Evolutionary conservation across 2,329 filamentous ascomycete genomes (phyloP).

Genomic region (Remersonia thermophila): DNA sequence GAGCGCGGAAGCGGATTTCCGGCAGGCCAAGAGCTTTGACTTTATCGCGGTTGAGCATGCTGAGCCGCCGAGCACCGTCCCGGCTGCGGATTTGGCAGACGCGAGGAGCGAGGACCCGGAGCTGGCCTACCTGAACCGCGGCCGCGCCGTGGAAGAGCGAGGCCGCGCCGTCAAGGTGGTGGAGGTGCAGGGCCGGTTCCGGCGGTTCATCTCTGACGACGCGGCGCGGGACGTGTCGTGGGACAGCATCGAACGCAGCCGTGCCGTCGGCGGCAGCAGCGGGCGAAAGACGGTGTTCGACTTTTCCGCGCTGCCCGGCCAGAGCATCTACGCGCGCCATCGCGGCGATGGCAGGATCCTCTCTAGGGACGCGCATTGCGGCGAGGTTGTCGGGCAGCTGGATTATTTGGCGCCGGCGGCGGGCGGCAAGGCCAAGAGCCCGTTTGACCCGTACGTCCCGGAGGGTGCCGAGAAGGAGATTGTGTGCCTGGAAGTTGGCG

Average conservation of each 20-base stretch:
- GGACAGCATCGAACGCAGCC: constrained; percentile 12
- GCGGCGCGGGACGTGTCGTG: constrained; percentile 8
- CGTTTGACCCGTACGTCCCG: constrained; percentile 4
- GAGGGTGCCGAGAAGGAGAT: constrained; percentile 14
- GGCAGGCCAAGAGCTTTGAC: constrained; percentile 10
- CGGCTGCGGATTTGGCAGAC: background rate
- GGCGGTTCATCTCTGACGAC: constrained; percentile 12
- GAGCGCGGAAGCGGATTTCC: constrained; percentile 10
- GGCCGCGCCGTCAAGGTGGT: constrained; percentile 14
- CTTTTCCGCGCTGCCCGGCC: constrained; percentile 12
- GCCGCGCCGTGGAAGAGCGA: constrained; percentile 11
- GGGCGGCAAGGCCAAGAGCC: background rate
- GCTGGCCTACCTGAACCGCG: constrained; percentile 6
- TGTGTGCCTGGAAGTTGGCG: constrained; percentile 17
- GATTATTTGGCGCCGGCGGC: constrained; percentile 11
- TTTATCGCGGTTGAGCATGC: constrained; percentile 8
- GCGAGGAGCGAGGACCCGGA: background rate
- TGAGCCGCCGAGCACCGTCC: background rate
- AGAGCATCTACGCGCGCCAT: constrained; percentile 13
- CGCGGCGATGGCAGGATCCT: constrained; percentile 12
- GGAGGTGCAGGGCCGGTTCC: constrained; percentile 14
- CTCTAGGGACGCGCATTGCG: constrained; percentile 16
- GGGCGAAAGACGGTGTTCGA: constrained; percentile 11
- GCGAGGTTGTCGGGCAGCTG: constrained; percentile 17
- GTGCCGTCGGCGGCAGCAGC: constrained; percentile 5